phyloP scores from a whole-genome alignment of 2,329 filamentous ascomycete genomes.

The Sarocladium oryzae region DNA sequence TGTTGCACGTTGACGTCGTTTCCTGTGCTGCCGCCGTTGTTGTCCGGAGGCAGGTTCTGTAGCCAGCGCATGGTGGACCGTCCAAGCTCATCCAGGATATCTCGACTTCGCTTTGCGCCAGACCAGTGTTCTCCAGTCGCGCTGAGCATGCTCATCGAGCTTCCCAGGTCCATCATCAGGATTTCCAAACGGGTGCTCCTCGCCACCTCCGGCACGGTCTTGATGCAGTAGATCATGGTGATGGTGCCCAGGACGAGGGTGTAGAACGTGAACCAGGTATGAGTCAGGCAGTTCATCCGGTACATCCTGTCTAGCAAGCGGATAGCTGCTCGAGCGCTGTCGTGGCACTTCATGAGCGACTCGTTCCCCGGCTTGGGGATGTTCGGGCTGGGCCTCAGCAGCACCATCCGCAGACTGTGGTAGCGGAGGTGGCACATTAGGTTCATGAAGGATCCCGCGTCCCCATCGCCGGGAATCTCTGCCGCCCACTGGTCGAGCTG shows the following conservation, averaged over 20 bases:
- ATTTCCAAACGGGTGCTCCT: conserved; percentile 28
- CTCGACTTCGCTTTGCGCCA: conserved; percentile 39
- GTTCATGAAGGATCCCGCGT: conserved; percentile 18
- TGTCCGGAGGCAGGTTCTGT: conserved; percentile 5
- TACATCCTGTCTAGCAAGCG: conserved; percentile 37
- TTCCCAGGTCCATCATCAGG: conserved; percentile 34
- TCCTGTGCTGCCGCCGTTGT: neutral
- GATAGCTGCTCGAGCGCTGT: conserved; percentile 35
- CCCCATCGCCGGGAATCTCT: conserved; percentile 24
- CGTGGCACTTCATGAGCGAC: conserved; percentile 33
- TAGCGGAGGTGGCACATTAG: conserved; percentile 38
- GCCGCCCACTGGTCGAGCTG: conserved; percentile 34
- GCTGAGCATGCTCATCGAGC: conserved; percentile 39
- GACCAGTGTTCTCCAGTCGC: conserved; percentile 46
- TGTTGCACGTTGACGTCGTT: neutral
- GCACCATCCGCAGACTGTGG: conserved; percentile 40
- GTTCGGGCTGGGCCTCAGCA: conserved; percentile 44
- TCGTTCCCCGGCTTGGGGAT: conserved; percentile 40
- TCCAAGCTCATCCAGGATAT: conserved; percentile 35
- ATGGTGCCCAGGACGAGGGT: conserved; percentile 40
- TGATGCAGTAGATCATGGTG: conserved; percentile 45
- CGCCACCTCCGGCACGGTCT: conserved; percentile 36
- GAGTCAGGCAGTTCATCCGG: conserved; percentile 34
- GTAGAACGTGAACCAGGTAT: conserved; percentile 43
- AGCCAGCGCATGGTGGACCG: conserved; percentile 25